Evolutionary conservation across 1,284 basidiomycete genomes (phyloP).

Genomic region (Bothia castanella): DNA sequence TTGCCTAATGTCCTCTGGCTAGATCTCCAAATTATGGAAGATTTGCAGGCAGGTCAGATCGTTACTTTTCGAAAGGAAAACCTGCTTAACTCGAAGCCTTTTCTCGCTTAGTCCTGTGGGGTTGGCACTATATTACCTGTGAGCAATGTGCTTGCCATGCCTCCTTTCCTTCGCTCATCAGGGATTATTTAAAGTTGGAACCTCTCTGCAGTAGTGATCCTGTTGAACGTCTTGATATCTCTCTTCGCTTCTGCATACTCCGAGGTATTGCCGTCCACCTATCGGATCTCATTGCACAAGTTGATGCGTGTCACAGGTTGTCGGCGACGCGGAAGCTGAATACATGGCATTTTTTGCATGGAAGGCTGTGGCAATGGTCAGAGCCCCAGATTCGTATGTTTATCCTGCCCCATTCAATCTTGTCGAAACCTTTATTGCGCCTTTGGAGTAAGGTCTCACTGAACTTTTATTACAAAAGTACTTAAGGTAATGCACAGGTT

Average conservation of each 20-base stretch:
- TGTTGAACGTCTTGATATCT: slow-evolving; percentile 94
- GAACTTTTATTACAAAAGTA: neutral
- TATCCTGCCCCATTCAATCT: slow-evolving; percentile 84
- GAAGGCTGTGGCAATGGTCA: slow-evolving; percentile 78
- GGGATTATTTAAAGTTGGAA: slow-evolving; percentile 61
- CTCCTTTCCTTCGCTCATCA: slow-evolving; percentile 9
- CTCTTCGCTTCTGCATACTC: slow-evolving; percentile 89
- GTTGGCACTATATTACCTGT: slow-evolving; percentile 79
- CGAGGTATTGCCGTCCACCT: slow-evolving; percentile 49
- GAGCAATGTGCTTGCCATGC: slow-evolving; percentile 25
- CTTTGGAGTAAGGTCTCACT: slow-evolving; percentile 66
- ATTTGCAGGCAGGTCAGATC: slow-evolving; percentile 49
- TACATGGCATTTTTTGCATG: slow-evolving; percentile 86
- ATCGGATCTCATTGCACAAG: neutral
- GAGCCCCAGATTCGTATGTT: slow-evolving; percentile 77
- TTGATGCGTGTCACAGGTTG: slow-evolving; percentile 37
- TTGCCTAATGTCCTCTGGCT: slow-evolving; percentile 3
- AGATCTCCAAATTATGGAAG: slow-evolving; percentile 80
- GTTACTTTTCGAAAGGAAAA: neutral
- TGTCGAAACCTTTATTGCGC: slow-evolving; percentile 78
- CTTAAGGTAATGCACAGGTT: slow-evolving; percentile 38
- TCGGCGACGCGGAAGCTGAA: slow-evolving; percentile 68
- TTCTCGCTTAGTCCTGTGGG: slow-evolving; percentile 55
- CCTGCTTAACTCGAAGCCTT: slow-evolving; percentile 15
- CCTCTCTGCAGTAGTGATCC: slow-evolving; percentile 78